These are phyloP conservation scores for Echites panduratus DNA, from an alignment of 257 asterid species.

Conservation along the genomic window DNA sequence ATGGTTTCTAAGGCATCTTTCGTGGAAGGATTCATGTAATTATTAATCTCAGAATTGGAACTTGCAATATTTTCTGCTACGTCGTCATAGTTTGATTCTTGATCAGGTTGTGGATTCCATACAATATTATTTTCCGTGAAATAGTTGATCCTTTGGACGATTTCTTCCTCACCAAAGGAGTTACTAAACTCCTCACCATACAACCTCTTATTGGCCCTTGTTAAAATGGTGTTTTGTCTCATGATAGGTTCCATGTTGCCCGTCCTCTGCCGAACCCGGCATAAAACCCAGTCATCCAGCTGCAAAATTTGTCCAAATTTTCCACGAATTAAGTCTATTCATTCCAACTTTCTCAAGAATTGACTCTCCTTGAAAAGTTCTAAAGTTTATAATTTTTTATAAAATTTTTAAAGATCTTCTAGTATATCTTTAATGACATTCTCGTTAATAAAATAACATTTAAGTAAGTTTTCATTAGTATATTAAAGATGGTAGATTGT, in stretches of 20 bases:
- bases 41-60: background rate
- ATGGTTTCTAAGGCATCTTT: slow-evolving; percentile 23
- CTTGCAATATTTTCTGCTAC: background rate
- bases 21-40: background rate
- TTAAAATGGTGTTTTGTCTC: background rate
- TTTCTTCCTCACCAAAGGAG: background rate
- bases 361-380: too few species aligned
- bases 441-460: too few species aligned
- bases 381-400: too few species aligned
- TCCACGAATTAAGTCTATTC: too few species aligned
- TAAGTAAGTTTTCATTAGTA: too few species aligned
- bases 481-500: too few species aligned
- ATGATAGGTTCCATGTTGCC: background rate
- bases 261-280: slow-evolving; percentile 24
- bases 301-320: too few species aligned
- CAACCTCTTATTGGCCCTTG: background rate
- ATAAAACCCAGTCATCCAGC: slow-evolving; percentile 33
- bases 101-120: background rate
- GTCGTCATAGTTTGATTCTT: background rate
- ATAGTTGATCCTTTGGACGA: background rate
- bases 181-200: background rate
- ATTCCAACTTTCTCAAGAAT: too few species aligned
- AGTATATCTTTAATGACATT: too few species aligned
- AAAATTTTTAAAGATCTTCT: too few species aligned
- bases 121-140: background rate